Evolutionary conservation across 495 filamentous ascomycete species (phyloP).

Genomic region (Aspergillus ostianus): DNA sequence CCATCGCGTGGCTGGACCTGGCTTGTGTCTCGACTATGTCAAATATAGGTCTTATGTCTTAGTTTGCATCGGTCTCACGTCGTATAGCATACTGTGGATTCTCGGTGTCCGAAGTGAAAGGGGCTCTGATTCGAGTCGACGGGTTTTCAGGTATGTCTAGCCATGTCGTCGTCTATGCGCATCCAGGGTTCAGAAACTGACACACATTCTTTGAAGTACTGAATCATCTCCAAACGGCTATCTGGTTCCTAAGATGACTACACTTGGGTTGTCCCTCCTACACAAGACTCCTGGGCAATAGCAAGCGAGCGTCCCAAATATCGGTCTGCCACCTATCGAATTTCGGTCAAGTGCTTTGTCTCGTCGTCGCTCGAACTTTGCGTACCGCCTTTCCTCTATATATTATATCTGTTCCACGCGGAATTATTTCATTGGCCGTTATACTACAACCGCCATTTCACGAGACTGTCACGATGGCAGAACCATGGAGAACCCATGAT

Average conservation of each 20-base stretch:
- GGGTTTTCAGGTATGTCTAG: neutral
- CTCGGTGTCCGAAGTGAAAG: neutral
- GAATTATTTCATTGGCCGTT: neutral
- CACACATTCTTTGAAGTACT: neutral
- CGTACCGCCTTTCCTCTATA: neutral
- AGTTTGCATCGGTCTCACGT: neutral
- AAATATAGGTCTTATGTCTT: neutral
- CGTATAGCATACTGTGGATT: neutral
- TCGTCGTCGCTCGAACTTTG: neutral
- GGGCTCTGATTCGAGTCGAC: no score
- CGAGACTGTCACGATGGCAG: neutral
- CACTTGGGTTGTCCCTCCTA: neutral
- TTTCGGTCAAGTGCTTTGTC: neutral
- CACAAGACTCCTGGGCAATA: neutral
- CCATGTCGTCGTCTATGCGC: neutral
- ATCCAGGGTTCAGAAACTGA: neutral
- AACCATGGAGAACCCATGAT: constrained; percentile 62
- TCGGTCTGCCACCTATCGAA: no score
- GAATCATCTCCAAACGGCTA: neutral
- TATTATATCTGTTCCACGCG: neutral
- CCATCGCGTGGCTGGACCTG: neutral
- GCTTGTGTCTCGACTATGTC: neutral
- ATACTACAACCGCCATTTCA: neutral
- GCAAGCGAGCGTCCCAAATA: neutral
- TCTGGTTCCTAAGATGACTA: neutral